A percentile compares a stretch with the other conserved stretches of the same genome.
phyloP scores from a whole-genome alignment of 768 basidiomycete genomes.

The Symmetrospora coprosmae region DNA sequence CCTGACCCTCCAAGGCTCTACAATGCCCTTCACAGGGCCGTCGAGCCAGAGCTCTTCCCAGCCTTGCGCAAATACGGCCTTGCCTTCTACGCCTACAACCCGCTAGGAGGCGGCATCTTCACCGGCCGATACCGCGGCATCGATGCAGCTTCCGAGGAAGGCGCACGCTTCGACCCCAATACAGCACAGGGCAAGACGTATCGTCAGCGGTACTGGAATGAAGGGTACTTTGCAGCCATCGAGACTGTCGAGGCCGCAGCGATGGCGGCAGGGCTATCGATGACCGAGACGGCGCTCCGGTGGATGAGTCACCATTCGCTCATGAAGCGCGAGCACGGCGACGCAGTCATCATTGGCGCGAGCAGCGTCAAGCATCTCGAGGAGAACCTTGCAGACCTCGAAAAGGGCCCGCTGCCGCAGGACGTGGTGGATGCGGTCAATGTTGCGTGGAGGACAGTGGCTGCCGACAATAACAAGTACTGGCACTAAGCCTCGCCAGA shows the following conservation, averaged over 20 bases:
- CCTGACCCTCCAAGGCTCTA: slow-evolving; percentile 37
- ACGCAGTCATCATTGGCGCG: slow-evolving; percentile 52
- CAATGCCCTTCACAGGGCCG: slow-evolving; percentile 41
- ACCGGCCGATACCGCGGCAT: slow-evolving; percentile 39
- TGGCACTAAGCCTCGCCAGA: no score
- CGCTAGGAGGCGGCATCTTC: slow-evolving; percentile 25
- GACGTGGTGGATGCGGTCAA: slow-evolving; percentile 46
- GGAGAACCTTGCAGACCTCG: slow-evolving; percentile 45
- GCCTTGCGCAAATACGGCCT: slow-evolving; percentile 39
- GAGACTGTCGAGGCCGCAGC: slow-evolving; percentile 42
- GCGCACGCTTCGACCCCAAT: slow-evolving; percentile 48
- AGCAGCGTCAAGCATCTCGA: slow-evolving; percentile 49
- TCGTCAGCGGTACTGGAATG: slow-evolving; percentile 45
- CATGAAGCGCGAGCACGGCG: slow-evolving; percentile 42
- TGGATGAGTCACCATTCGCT: slow-evolving; percentile 46
- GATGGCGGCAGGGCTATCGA: slow-evolving; percentile 37
- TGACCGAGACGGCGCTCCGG: slow-evolving; percentile 40
- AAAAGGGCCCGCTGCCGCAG: slow-evolving; percentile 50
- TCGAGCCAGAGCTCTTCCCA: slow-evolving; percentile 42
- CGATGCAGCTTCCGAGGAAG: slow-evolving; percentile 39
- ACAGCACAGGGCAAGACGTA: slow-evolving; percentile 43
- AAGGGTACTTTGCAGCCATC: slow-evolving; percentile 34
- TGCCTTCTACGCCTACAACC: slow-evolving; percentile 41
- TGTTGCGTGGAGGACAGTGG: slow-evolving; percentile 41
- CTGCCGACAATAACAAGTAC: not conserved